phyloP scores from a whole-genome alignment of 1,284 basidiomycete species.

The Tilletia setariae region DNA sequence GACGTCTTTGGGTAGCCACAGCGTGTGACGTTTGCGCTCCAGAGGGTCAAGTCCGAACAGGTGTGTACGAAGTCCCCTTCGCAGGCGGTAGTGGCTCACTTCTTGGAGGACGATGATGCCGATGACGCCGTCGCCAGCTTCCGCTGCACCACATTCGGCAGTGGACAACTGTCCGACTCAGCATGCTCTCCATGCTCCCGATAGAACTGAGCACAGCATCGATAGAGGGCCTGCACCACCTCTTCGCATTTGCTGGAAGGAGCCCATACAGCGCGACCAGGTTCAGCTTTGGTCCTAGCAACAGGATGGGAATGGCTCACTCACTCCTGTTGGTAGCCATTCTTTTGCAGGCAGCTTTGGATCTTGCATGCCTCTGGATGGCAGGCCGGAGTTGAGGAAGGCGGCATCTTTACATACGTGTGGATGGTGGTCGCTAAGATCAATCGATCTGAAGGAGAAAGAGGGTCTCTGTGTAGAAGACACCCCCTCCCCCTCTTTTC shows the following conservation, averaged over 20 bases:
- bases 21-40: too few species aligned
- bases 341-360: slow-evolving; percentile 45
- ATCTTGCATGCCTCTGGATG: slow-evolving; percentile 47
- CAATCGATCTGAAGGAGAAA: too few species aligned
- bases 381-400: slow-evolving; percentile 26
- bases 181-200: slow-evolving; percentile 33
- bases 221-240: slow-evolving; percentile 44
- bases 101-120: too few species aligned
- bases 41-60: too few species aligned
- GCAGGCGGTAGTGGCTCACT: too few species aligned
- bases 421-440: too few species aligned
- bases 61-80: too few species aligned
- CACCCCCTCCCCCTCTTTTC: too few species aligned
- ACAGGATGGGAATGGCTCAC: neutral
- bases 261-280: neutral
- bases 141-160: slow-evolving; percentile 34
- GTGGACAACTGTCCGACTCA: slow-evolving; percentile 44
- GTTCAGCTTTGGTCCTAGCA: neutral
- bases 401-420: slow-evolving; percentile 18
- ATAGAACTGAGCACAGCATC: slow-evolving; percentile 49
- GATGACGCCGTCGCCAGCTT: slow-evolving; percentile 4
- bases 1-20: too few species aligned
- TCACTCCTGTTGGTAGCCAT: slow-evolving; percentile 40
- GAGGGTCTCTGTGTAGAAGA: too few species aligned
- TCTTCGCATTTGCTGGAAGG: slow-evolving; percentile 31